A percentile compares a stretch with the other conserved stretches of the same genome.
phyloP scores from a whole-genome alignment of 192 early-diverging fungal species.

The Dissophora ornata region DNA sequence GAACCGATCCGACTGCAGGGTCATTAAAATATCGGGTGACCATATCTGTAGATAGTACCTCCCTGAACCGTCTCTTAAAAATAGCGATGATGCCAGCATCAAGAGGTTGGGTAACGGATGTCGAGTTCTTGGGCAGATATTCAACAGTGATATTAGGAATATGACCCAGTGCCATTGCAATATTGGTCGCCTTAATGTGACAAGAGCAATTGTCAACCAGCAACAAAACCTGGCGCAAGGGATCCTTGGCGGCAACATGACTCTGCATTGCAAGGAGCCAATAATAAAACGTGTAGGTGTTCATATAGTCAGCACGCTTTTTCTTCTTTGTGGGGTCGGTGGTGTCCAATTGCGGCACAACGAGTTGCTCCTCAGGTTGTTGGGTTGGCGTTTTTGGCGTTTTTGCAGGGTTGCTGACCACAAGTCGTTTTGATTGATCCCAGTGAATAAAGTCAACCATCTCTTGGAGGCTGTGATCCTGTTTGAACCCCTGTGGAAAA shows the following conservation, averaged over 20 bases:
- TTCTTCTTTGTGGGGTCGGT: neutral
- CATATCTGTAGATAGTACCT: no score
- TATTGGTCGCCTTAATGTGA: neutral
- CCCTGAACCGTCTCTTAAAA: no score
- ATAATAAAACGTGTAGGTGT: neutral
- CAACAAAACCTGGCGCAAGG: neutral
- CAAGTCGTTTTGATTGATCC: no score
- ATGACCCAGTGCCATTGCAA: neutral
- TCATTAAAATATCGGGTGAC: no score
- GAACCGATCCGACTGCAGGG: no score
- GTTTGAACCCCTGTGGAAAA: no score
- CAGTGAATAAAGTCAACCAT: no score
- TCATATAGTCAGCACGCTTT: neutral
- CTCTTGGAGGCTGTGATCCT: no score
- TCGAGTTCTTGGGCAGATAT: constrained; percentile 11
- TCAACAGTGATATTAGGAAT: constrained; percentile 4
- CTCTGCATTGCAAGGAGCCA: constrained; percentile 1
- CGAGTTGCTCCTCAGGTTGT: no score
- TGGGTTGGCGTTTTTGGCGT: no score
- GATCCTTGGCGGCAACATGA: neutral
- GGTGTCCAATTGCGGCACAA: no score
- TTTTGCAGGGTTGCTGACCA: no score
- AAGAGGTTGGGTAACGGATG: constrained; percentile 3
- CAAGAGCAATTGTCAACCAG: neutral
- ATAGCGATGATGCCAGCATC: constrained; percentile 12